Evolutionary conservation across 306 rosid genomes (phyloP).

Genomic region (Malus sylvestris): DNA sequence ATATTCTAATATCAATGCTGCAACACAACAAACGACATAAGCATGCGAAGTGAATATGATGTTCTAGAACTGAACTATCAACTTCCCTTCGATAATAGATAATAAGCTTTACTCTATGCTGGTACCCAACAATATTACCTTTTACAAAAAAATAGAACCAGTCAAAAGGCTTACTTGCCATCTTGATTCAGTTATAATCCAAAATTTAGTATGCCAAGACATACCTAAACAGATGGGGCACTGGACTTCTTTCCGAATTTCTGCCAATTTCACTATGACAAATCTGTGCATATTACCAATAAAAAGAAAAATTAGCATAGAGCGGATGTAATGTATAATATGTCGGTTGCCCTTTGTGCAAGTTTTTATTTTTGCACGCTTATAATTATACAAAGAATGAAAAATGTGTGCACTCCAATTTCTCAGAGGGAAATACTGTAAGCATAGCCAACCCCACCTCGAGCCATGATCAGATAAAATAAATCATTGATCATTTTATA

Average conservation of each 20-base stretch:
- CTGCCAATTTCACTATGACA: slow-evolving; percentile 47
- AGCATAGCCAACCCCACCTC: neutral
- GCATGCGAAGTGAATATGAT: neutral
- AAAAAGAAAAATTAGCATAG: slow-evolving; percentile 9
- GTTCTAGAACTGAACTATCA: neutral
- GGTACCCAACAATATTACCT: neutral
- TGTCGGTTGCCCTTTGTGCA: neutral
- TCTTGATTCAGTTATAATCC: slow-evolving; percentile 4
- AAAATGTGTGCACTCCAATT: neutral
- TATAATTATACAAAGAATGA: neutral
- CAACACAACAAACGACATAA: neutral
- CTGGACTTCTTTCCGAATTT: slow-evolving; percentile 61
- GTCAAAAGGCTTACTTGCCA: slow-evolving; percentile 3
- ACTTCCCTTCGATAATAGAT: neutral
- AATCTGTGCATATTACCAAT: slow-evolving; percentile 42
- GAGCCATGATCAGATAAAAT: neutral
- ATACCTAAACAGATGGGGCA: slow-evolving; percentile 89
- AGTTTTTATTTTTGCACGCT: neutral
- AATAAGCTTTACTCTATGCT: neutral
- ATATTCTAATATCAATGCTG: neutral
- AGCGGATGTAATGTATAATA: neutral
- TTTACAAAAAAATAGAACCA: neutral
- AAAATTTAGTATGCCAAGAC: neutral
- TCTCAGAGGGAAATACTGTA: neutral
- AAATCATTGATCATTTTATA: neutral